Conservation (phyloP, 805 yeast genomes). For the Myxozyma sirexii region DNA sequence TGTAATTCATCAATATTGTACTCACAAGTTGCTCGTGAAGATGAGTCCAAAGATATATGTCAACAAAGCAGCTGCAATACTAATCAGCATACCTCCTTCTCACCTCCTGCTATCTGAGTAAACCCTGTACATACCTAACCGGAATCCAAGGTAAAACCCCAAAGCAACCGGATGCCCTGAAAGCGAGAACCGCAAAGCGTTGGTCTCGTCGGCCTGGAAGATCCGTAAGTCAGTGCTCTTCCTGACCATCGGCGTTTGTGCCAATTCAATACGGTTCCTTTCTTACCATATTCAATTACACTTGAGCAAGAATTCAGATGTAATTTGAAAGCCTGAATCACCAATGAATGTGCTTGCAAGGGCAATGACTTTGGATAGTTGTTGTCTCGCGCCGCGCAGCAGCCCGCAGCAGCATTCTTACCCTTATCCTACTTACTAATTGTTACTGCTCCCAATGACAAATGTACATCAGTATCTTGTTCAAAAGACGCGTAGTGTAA, state of each 20-base stretch:
- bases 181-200: constrained; percentile 32
- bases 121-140: constrained; percentile 53
- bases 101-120: no score
- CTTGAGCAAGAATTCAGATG: neutral
- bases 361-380: neutral
- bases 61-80: constrained; percentile 53
- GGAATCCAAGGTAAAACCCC: constrained; percentile 61
- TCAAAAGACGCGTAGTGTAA: no score
- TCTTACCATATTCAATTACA: neutral
- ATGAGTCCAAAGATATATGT: constrained; percentile 72
- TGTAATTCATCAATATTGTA: neutral
- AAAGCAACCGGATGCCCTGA: constrained; percentile 86
- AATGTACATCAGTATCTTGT: no score
- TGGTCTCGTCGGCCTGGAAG: constrained; percentile 24
- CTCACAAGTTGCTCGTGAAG: constrained; percentile 61
- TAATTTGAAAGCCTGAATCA: neutral
- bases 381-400: neutral
- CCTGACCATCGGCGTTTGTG: no score
- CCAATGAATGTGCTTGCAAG: neutral
- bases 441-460: neutral
- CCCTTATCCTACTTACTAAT: no score
- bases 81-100: neutral
- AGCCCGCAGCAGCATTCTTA: neutral
- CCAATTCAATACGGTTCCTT: no score
- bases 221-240: neutral